Evolutionary conservation across 148 eudicot genomes (phyloP).

Genomic region (Polygonum maritimum): DNA sequence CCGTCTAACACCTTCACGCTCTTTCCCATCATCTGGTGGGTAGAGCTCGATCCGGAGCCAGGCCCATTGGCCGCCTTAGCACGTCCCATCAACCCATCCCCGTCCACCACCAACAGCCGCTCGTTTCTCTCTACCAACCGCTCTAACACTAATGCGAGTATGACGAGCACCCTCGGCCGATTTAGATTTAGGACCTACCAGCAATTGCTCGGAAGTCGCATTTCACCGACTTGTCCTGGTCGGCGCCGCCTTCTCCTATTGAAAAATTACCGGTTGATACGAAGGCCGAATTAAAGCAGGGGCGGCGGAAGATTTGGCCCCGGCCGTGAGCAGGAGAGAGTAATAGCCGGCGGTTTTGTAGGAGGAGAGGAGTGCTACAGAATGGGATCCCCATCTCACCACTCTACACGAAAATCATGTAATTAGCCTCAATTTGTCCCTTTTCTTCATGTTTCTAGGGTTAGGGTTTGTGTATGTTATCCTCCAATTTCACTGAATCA

Average conservation of each 20-base stretch:
- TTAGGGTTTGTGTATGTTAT: too few species aligned
- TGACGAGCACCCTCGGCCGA: conserved; percentile 63
- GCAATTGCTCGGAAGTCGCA: too few species aligned
- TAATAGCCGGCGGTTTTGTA: neutral
- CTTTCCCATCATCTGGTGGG: conserved; percentile 21
- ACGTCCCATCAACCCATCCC: neutral
- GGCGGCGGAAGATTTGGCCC: neutral
- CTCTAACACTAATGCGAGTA: conserved; percentile 53
- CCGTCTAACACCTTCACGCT: conserved; percentile 67
- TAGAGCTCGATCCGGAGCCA: neutral
- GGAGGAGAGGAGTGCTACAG: neutral
- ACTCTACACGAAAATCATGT: too few species aligned
- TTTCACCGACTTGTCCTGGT: conserved; percentile 10
- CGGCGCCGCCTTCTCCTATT: neutral
- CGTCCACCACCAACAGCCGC: conserved; percentile 17
- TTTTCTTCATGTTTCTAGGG: too few species aligned
- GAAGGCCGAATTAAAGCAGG: conserved; percentile 8
- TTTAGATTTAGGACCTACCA: too few species aligned
- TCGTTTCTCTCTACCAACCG: conserved; percentile 64
- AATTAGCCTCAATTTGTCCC: too few species aligned
- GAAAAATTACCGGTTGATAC: neutral
- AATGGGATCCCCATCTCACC: neutral
- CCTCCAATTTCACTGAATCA: too few species aligned
- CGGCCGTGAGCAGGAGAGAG: neutral
- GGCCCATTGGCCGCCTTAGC: neutral